phyloP scores from a whole-genome alignment of 495 filamentous ascomycete species.

The Aspergillus cavernicola region DNA sequence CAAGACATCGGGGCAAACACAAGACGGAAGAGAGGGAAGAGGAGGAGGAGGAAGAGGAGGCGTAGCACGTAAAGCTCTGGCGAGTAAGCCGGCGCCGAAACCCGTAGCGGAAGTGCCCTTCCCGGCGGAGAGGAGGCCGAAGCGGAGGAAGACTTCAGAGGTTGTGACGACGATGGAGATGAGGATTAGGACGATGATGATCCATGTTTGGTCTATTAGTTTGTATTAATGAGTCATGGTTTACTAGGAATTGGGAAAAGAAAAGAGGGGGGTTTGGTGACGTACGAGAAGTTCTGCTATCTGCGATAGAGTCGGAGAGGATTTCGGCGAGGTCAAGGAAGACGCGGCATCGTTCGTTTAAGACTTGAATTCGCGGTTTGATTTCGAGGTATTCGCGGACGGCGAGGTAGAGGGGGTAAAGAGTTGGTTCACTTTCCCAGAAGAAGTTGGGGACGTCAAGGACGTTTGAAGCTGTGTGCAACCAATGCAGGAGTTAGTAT shows the following conservation, averaged over 20 bases:
- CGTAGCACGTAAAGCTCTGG: conserved; percentile 11
- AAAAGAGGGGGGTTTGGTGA: neutral
- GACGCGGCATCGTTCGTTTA: conserved; percentile 94
- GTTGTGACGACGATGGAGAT: conserved; percentile 88
- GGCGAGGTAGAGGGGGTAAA: conserved; percentile 90
- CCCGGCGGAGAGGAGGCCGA: conserved; percentile 64
- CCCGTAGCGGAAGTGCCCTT: conserved; percentile 19
- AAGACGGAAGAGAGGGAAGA: neutral
- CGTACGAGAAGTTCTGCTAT: conserved; percentile 83
- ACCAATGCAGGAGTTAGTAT: too few relatives aligned
- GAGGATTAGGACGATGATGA: conserved; percentile 91
- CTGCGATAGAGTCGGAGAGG: conserved; percentile 83
- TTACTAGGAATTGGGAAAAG: neutral
- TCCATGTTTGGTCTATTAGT: conserved; percentile 75
- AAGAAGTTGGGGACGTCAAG: conserved; percentile 98
- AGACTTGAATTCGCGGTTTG: conserved; percentile 85
- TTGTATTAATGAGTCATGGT: conserved; percentile 5
- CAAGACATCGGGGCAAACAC: conserved; percentile 2
- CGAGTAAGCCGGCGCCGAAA: conserved; percentile 13
- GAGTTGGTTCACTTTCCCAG: conserved; percentile 93
- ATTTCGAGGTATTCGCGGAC: conserved; percentile 98
- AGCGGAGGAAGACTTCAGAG: conserved; percentile 82
- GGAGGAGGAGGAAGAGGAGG: neutral
- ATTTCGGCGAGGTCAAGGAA: conserved; percentile 98
- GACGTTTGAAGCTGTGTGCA: conserved; percentile 76